A percentile compares a stretch with the other conserved stretches of the same genome.
These are phyloP conservation scores for Ogataea haglerorum DNA, from an alignment of 805 yeast genomes.

Conservation along the genomic window DNA sequence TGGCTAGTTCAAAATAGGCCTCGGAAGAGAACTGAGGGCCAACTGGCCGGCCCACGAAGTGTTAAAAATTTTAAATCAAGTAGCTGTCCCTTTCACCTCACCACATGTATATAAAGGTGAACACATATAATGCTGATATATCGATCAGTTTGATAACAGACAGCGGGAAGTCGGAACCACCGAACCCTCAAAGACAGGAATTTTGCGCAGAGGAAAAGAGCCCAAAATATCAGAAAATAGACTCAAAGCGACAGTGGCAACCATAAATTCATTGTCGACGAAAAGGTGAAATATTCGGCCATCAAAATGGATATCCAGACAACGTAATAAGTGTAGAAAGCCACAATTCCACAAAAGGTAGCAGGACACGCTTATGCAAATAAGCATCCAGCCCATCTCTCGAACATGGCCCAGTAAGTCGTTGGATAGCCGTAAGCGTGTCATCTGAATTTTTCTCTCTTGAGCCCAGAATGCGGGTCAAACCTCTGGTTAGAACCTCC, in stretches of 20 bases:
- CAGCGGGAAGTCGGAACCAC: constrained; percentile 52
- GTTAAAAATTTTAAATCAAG: constrained; percentile 19
- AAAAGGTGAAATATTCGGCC: constrained; percentile 49
- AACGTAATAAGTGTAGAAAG: constrained; percentile 47
- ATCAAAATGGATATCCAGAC: constrained; percentile 52
- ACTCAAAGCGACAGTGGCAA: constrained; percentile 53
- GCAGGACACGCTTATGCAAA: constrained; percentile 45
- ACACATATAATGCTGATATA: constrained; percentile 39
- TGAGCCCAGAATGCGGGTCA: constrained; percentile 35
- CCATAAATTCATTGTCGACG: constrained; percentile 47
- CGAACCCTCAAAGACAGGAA: constrained; percentile 47
- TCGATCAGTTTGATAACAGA: constrained; percentile 43
- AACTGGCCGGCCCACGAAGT: constrained; percentile 14
- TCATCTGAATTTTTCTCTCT: constrained; percentile 49
- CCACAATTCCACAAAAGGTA: constrained; percentile 46
- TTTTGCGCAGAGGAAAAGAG: constrained; percentile 44
- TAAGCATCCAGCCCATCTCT: constrained; percentile 48
- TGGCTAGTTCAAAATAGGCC: constrained; percentile 24
- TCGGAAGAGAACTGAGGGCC: constrained; percentile 24
- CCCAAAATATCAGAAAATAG: constrained; percentile 50
- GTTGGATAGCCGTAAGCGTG: constrained; percentile 49
- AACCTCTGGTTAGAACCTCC: constrained; percentile 28
- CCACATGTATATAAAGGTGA: constrained; percentile 37
- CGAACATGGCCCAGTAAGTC: constrained; percentile 55
- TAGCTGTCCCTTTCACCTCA: constrained; percentile 28